Evolutionary conservation across 2,329 filamentous ascomycete species (phyloP), one percentile per base, ranked within the genome.

Genomic region (Emmonsiellopsis sp.): DNA sequence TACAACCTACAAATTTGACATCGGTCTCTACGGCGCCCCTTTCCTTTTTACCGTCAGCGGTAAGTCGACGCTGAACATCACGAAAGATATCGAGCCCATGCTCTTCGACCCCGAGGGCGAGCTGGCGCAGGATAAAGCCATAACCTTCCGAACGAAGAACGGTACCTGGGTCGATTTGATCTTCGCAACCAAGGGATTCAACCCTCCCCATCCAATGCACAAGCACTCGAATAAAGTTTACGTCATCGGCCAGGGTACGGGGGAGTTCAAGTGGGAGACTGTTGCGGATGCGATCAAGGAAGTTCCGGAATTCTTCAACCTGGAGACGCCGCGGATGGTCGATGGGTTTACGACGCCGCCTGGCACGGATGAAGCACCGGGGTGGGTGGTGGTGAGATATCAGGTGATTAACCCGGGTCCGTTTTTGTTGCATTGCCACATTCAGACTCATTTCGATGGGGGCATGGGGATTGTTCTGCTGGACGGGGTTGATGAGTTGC

Each of bases 371-470:
- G 20, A 41, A 8, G 50, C 42, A 2, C 64, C 67, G 2, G 61
- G 59, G 3, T 78, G 74, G 75, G 61, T 74, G 44, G 73, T 69
- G 0, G 57, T 77, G 13, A 57, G 75, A 38, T 79, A 79, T 54
- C 70, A 75, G 45, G 71, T 73, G 1, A 62, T 67, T 0, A 76
- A 74, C 52, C 73, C 76, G 0, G 75, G 76, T 0, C 69, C 74
- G 0, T 78, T 70, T 54, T 60, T 79, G 48, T 57, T 79, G 43
- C 76, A 79, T 61, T 79, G 76, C 55, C 76, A 79, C 61, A 72
- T 78, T 15, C 67, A 75, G 57, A 70, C 67, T 7, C 76, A 79
- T 63, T 59, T 77, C 45, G 64, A 65, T 26, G 74, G 74, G 0
- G 75, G 74, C 0, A 78, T 79, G 75, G 70, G 69, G 0, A 65